These are phyloP conservation scores for Leonotis leonurus DNA, from an alignment of 257 asterid genomes.

Conservation along the genomic window DNA sequence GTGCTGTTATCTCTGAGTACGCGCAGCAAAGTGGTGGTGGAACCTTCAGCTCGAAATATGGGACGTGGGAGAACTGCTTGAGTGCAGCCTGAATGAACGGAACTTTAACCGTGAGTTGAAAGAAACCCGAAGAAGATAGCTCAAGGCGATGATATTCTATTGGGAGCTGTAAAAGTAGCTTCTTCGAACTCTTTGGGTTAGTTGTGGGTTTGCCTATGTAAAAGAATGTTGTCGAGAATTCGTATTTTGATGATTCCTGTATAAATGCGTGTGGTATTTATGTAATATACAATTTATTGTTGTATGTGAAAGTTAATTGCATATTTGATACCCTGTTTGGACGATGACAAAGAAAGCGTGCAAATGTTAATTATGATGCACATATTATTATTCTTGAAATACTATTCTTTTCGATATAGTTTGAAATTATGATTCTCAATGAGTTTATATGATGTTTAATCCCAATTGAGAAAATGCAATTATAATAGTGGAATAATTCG, in stretches of 20 bases:
- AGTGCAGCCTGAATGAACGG: constrained; percentile 34
- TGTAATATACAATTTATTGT: neutral
- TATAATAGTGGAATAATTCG: neutral
- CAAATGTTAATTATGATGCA: too few species aligned
- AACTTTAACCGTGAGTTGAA: neutral
- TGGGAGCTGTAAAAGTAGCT: neutral
- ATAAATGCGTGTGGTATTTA: neutral
- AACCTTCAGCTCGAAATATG: constrained; percentile 76
- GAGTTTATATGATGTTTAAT: neutral
- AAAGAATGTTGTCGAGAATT: neutral
- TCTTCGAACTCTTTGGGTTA: neutral
- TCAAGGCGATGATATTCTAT: neutral
- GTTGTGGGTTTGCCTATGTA: constrained; percentile 7
- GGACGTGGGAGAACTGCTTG: constrained; percentile 71
- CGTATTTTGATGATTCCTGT: neutral
- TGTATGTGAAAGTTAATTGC: neutral
- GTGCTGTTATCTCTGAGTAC: constrained; percentile 54
- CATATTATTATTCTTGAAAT: neutral
- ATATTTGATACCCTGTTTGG: neutral
- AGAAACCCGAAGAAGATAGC: neutral
- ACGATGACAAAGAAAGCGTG: neutral
- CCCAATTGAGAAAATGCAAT: neutral
- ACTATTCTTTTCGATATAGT: neutral
- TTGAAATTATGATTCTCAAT: too few species aligned
- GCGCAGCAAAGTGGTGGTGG: constrained; percentile 84